Percentiles rank a stretch among this genome's conserved stretches.
Conservation (phyloP, 1,284 basidiomycete species). For the Trichosporon asahii region DNA sequence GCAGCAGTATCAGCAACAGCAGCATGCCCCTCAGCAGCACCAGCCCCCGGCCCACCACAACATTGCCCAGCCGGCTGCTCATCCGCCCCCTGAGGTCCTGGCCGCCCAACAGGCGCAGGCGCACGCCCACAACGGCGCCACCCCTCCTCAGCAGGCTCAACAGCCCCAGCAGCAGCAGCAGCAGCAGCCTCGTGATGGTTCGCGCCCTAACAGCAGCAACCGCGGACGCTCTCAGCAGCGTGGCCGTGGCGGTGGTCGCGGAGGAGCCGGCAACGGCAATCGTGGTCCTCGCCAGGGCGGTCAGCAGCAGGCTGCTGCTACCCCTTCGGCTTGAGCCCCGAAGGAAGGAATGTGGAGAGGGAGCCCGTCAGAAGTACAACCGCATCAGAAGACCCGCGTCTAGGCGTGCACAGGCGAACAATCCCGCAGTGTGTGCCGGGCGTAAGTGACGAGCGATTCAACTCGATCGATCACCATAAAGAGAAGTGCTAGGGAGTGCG, state of each 20-base stretch:
- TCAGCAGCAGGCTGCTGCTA: conserved; percentile 9
- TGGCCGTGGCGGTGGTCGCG: conserved; percentile 1
- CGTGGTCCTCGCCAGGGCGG: conserved; percentile 13
- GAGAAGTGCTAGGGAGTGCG: conserved; percentile 18
- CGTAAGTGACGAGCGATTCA: conserved; percentile 25
- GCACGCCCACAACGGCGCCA: neutral
- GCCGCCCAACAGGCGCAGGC: conserved; percentile 5
- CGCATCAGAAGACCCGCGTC: neutral
- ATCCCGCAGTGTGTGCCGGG: neutral
- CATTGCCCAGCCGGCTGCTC: conserved; percentile 18
- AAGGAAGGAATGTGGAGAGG: neutral
- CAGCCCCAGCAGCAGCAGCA: neutral
- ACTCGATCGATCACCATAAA: conserved; percentile 18
- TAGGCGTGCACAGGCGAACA: neutral
- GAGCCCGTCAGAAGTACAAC: conserved; percentile 2
- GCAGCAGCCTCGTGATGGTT: neutral
- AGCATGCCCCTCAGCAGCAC: conserved; percentile 6
- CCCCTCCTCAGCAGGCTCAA: conserved; percentile 3
- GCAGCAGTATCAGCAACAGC: conserved; percentile 8
- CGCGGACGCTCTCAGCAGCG: conserved; percentile 16
- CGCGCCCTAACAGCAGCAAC: conserved; percentile 20
- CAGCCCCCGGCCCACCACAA: conserved; percentile 12
- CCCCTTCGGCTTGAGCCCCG: neutral
- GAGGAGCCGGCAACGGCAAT: neutral
- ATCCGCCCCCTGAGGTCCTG: conserved; percentile 14